Percentiles rank a stretch among this genome's conserved stretches.
These are phyloP conservation scores for Candida insectalens DNA, from an alignment of 805 yeast species.

Conservation along the genomic window DNA sequence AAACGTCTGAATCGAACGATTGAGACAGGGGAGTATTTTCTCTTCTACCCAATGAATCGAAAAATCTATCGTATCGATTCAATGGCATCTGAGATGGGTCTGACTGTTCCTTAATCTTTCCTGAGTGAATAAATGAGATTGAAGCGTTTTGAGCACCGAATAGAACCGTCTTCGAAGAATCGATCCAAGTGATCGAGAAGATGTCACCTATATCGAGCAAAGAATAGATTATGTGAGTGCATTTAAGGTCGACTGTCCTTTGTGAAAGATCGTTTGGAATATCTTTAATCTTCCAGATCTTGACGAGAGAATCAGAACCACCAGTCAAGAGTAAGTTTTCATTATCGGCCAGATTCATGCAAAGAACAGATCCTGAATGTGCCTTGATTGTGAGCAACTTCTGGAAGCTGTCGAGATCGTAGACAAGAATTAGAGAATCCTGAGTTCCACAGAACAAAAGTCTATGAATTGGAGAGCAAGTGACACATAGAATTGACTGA, in stretches of 20 bases:
- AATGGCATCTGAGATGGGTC: constrained; percentile 42
- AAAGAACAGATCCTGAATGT: constrained; percentile 68
- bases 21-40: constrained; percentile 1
- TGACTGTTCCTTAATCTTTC: constrained; percentile 10
- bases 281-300: constrained; percentile 64
- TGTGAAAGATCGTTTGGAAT: constrained; percentile 3
- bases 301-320: constrained; percentile 82
- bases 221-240: constrained; percentile 70
- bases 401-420: constrained; percentile 58
- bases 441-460: constrained; percentile 86
- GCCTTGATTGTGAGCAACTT: constrained; percentile 43
- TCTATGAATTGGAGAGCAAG: constrained; percentile 46
- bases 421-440: constrained; percentile 66
- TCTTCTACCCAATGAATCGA: constrained; percentile 65
- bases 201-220: constrained; percentile 88
- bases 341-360: constrained; percentile 44
- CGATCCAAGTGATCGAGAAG: constrained; percentile 70
- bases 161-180: constrained; percentile 48
- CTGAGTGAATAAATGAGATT: constrained; percentile 56
- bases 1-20: constrained; percentile 2
- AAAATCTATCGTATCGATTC: constrained; percentile 69
- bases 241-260: constrained; percentile 9
- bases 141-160: constrained; percentile 93
- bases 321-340: constrained; percentile 68
- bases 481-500: constrained; percentile 64